Base-by-base conservation (phyloP, 208 protist genomes). In the Vickermania ingenoplastis region DNA sequence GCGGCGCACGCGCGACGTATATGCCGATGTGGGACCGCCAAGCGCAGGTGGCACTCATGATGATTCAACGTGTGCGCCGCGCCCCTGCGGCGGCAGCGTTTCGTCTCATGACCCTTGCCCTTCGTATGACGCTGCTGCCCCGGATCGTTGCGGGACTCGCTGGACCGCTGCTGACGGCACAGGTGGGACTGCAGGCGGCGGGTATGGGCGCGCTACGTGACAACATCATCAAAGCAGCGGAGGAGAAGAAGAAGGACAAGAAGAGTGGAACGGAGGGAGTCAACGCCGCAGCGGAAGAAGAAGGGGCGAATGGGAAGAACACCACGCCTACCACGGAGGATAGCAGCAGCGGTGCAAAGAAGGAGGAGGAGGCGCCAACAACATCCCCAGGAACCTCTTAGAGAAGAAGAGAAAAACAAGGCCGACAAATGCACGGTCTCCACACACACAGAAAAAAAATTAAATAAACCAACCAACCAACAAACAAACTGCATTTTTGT, bases 71-170 rank as follows among this genome's bases (percentile, higher is more conserved):
- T 3, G 87, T 89, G 22, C 58, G 77, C n/a, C 81, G 87, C 25
- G 76, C 88, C 3, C 82, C 84, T 26, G 81, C 86, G 68, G 81
- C 89, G 61, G 86, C 86, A 27, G 83, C 87, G 13, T 91, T 94
- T 69, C 81, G 87, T 22, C 63, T 94, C 23, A 86, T 94, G 53
- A 74, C 79, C 14, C 57, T 94, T 13, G 76, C 71, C 4, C 51
- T 94, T 23, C 84, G 79, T 63, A 65, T 94, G 69, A 69, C 87
- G 73, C 59, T 91, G 54, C 45, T 94, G 30, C 81, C 83, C 25
- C 67, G 75, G 22, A 24, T 94, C 22, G 67, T 83, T 51, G 67
- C 61, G 31, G 59, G 63, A 13, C 53, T 73, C 28, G 75, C 83
- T 60, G 41, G 86, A 41, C 69, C 89, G 68, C 49, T 94, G 67